phyloP scores from a whole-genome alignment of 2,329 filamentous ascomycete species.

The Fusarium burgessii region DNA sequence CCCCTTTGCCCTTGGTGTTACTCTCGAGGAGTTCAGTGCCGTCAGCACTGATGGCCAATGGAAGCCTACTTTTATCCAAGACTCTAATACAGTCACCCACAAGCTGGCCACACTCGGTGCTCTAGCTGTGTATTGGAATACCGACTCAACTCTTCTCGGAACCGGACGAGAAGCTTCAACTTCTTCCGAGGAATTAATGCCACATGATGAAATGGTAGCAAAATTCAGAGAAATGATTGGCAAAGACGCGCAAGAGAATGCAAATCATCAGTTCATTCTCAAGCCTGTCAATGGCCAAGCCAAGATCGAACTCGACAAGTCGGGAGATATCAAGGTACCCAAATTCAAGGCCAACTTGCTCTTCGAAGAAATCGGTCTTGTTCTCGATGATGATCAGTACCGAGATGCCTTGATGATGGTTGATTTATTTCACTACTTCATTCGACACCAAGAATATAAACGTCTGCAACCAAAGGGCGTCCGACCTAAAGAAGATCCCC shows the following conservation, averaged over 20 bases:
- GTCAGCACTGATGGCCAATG: slow-evolving; percentile 95
- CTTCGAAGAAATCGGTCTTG: slow-evolving; percentile 97
- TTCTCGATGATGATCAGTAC: slow-evolving; percentile 98
- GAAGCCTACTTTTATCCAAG: slow-evolving; percentile 96
- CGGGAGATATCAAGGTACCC: slow-evolving; percentile 79
- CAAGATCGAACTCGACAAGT: slow-evolving; percentile 95
- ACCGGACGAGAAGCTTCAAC: slow-evolving; percentile 76
- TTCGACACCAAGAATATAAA: slow-evolving; percentile 97
- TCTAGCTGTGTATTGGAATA: slow-evolving; percentile 97
- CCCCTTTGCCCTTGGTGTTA: slow-evolving; percentile 92
- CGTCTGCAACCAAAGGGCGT: slow-evolving; percentile 86
- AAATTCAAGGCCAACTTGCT: slow-evolving; percentile 91
- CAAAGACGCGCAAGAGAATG: slow-evolving; percentile 69
- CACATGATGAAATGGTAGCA: slow-evolving; percentile 81
- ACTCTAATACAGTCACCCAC: slow-evolving; percentile 84
- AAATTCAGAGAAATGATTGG: slow-evolving; percentile 85
- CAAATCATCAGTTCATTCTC: slow-evolving; percentile 89
- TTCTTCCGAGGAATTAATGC: slow-evolving; percentile 65
- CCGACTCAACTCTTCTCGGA: slow-evolving; percentile 86
- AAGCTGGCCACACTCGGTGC: slow-evolving; percentile 93
- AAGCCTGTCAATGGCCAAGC: slow-evolving; percentile 96
- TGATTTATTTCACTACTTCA: slow-evolving; percentile 98
- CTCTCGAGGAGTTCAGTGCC: slow-evolving; percentile 95
- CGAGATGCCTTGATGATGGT: slow-evolving; percentile 98
- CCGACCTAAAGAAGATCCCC: slow-evolving; percentile 87